Evolutionary conservation across 23 red algal species (phyloP), one percentile per base, ranked within the genome.

Genomic region (Gracilaria gracilis): DNA sequence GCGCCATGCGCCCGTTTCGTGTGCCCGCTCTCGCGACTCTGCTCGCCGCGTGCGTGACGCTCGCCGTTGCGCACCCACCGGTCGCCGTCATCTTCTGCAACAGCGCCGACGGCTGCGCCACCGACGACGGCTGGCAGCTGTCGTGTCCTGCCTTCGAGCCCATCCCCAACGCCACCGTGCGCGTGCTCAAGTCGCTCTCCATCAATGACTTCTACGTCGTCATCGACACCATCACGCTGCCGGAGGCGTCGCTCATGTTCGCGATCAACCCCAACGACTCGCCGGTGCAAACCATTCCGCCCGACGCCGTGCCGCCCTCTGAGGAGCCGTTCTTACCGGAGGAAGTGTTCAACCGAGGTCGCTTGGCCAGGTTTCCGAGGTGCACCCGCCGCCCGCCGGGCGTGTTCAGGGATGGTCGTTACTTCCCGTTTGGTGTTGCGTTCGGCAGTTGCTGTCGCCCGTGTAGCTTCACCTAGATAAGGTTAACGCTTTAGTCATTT

Each of bases 81-180:
- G 44, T 75, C 36, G 6, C 69, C 16, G 69, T 31, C 37, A 75
- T 75, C 69, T 75, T 75, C 35, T 75, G 69, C 69, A 75, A 75
- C 69, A 75, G 69, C 35, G 69, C 13, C 1, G 69, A 75, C n/a
- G 69, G 69, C 14, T 75, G 69, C 39, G 69, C 39, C 69, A 75
- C 69, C 0, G 69, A 75, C 37, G 69, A 75, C n/a, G 69, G 69
- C 69, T 75, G 69, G 69, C 69, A 75, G 35, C 37, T 75, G n/a
- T 46, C 37, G 6, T 75, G 69, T 21, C 69, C 69, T 6, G 23
- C 29, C 1, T 47, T 46, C 19, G 37, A 75, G 69, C 69, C 69
- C 69, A 47, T 75, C 20, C 13, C 39, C 17, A 75, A 75, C 37
- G 37, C 13, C 8, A 75, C 39, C 16, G 69, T 75, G 28, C 33